Evolutionary conservation across 1,284 basidiomycete species (phyloP), one percentile per base, ranked within the genome.

Genomic region (Ceratobasidium sp.): DNA sequence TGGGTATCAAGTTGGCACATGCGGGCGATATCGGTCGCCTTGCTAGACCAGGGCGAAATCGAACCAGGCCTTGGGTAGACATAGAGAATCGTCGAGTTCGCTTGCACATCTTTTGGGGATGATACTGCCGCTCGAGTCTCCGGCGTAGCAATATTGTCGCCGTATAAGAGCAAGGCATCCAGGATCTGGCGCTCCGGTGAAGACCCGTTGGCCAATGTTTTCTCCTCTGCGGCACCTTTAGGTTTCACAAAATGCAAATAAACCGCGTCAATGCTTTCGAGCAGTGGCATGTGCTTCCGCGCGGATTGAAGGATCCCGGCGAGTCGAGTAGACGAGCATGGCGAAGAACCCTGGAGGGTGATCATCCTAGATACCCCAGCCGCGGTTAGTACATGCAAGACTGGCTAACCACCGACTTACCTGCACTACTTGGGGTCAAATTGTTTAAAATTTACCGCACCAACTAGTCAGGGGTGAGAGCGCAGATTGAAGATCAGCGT

Each of bases 41-140:
- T 99, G 85, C 94, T 96, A 8, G 96, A 98, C 97, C 97, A 99
- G 0, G 97, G 95, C 25, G 93, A 95, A 82, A 96, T 92, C 44
- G 93, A 92, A 2, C 92, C 92, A 11, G 87, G 87, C 78, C 96
- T 86, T n/a, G 96, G 96, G 9, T 93, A 85, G 51, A 97, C 89
- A 82, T 90, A 97, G 40, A 91, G 84, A 7, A 91, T 84, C 66
- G 90, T 89, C 54, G 82, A 80, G n/a, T 57, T 22, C 13, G 25
- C 4, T 29, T 49, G 15, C 37, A 78, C 65, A 19, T 80, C 65
- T 43, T 80, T 78, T 54, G 82, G 81, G 22, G 82, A 80, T 37
- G 84, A 80, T 49, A 92, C 81, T 25, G 83, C 83, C 22, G 84
- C 79, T 7, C 82, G 80, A 0, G 91, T 91, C 19, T 80, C 83